Base-by-base conservation (phyloP, 129 eudicot species). In the Flaveria sonorensis region DNA sequence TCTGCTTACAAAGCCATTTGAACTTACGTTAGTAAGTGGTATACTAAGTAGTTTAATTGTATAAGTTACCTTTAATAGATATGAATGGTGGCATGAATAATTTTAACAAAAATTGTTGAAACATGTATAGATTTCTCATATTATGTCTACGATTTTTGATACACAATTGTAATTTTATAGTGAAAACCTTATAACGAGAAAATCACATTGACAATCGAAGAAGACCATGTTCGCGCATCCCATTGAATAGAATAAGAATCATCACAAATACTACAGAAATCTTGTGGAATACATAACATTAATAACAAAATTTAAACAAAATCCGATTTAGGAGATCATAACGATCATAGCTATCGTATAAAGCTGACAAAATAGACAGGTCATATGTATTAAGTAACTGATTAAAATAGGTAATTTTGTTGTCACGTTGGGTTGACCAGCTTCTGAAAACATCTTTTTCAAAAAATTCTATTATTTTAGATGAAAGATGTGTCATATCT, bases 251-350 rank as follows among this genome's bases (percentile, higher is more conserved):
- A 93, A 91, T 96, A 91, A 53, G 97, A 89, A 83, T 94, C 98
- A 77, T 91, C 97, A 67, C 97, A 97, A 75, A 94, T 97, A 76
- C 97, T 94, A 73, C 93, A 94, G 82, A 91, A 94, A 73, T 94
- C 98, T 83, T 89, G 88, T 12, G 92, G 87, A 75, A 97, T 94
- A 68, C 86, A 84, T 48, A 47, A 75, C 45, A 79, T 32, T 28
- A 60, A 75, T 52, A 65, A 65, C 24, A 6, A 23, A 14, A 52
- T 47, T 20, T n/a, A 18, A 82, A 64, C n/a, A 76, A 65, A 50
- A 8, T 62, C 73, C 28, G 28, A 43, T 6, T 68, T 71, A 82
- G 72, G 50, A 75, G 42, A 74, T 40, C 28, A 52, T 0, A 26
- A 45, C 76, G 3, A 20, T 43, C 60, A 65, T 43, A 75, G 57